These are phyloP conservation scores for Protea cynaroides DNA, from an alignment of 164 flowering plant species.

Conservation along the genomic window DNA sequence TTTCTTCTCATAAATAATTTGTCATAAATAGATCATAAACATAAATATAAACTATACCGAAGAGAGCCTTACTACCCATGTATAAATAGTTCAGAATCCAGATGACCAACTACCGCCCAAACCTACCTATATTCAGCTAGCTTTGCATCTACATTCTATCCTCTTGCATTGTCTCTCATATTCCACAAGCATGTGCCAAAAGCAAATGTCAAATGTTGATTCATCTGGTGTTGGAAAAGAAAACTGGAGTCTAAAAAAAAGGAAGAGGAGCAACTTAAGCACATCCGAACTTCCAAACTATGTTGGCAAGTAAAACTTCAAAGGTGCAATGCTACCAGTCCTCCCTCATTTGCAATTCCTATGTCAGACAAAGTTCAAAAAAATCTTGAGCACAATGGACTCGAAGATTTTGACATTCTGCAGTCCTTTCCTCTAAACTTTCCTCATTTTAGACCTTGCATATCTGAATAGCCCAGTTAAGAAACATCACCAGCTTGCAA, in stretches of 20 bases:
- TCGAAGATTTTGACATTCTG: not conserved
- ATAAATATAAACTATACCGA: too few species aligned
- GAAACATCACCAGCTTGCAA: conserved; percentile 9
- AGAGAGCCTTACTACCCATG: too few species aligned
- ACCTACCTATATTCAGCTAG: too few species aligned
- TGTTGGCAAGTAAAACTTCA: not conserved
- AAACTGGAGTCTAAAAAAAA: not conserved
- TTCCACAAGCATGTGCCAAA: not conserved
- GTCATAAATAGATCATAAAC: too few species aligned
- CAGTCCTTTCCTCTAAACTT: conserved; percentile 4
- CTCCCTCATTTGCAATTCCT: not conserved
- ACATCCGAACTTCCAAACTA: not conserved
- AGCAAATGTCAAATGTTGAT: not conserved
- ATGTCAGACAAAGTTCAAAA: not conserved
- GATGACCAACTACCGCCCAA: too few species aligned
- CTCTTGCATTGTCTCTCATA: not conserved
- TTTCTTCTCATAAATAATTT: too few species aligned
- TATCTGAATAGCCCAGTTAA: conserved; percentile 35
- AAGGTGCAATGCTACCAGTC: not conserved
- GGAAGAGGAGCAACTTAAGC: not conserved
- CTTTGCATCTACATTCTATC: too few species aligned
- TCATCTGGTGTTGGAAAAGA: not conserved
- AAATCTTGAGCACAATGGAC: not conserved
- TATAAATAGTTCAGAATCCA: too few species aligned
- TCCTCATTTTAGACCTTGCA: conserved; percentile 37